Conservation (phyloP, 2,329 filamentous ascomycete species). For the Rugonectria rugulosa region DNA sequence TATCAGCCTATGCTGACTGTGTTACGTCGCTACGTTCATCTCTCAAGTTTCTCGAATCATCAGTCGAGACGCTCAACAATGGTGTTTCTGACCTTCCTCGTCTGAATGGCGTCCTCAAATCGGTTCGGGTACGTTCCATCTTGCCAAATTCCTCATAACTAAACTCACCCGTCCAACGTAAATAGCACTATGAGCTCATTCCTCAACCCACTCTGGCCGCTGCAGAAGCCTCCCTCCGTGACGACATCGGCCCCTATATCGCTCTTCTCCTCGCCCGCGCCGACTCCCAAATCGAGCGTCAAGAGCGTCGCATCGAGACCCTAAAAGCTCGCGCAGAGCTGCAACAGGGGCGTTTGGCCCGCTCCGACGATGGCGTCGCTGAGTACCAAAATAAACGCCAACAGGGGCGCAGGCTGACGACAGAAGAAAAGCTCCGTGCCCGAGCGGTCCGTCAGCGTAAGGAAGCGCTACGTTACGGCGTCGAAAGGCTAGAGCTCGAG, state of each 20-base stretch:
- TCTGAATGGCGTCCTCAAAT: slow-evolving; percentile 63
- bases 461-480: slow-evolving; percentile 84
- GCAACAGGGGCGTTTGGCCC: slow-evolving; percentile 72
- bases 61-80: slow-evolving; percentile 62
- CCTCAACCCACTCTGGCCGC: slow-evolving; percentile 82
- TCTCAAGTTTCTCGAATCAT: slow-evolving; percentile 67
- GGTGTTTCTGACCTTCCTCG: slow-evolving; percentile 67
- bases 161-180: neutral
- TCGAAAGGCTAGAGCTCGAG: slow-evolving; percentile 85
- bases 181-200: slow-evolving; percentile 89
- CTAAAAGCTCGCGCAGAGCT: slow-evolving; percentile 84
- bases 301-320: slow-evolving; percentile 82
- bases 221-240: slow-evolving; percentile 83
- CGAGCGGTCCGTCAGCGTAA: slow-evolving; percentile 78
- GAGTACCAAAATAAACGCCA: slow-evolving; percentile 30
- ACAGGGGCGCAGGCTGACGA: slow-evolving; percentile 55
- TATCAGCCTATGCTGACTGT: slow-evolving; percentile 61
- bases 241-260: slow-evolving; percentile 90
- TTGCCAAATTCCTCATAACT: neutral
- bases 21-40: slow-evolving; percentile 66
- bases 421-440: slow-evolving; percentile 58
- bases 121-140: slow-evolving; percentile 57
- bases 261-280: slow-evolving; percentile 79
- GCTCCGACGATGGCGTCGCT: slow-evolving; percentile 33
- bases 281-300: slow-evolving; percentile 82